phyloP scores from a whole-genome alignment of 2,329 filamentous ascomycete species.

The Curvularia lunata region DNA sequence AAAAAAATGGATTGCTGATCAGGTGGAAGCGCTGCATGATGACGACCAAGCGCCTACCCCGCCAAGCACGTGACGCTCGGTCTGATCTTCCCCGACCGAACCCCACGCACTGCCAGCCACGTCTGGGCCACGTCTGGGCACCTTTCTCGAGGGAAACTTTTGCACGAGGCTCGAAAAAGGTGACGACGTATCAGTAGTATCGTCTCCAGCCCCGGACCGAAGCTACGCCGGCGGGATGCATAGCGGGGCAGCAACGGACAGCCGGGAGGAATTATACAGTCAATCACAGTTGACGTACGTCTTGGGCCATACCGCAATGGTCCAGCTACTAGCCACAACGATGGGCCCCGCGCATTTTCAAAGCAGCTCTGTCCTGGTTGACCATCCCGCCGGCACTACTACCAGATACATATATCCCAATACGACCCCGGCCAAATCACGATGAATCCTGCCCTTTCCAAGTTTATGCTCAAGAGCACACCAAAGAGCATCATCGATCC shows the following conservation, averaged over 20 bases:
- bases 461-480: conserved; percentile 49
- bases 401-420: conserved; percentile 33
- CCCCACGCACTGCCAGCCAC: conserved; percentile 15
- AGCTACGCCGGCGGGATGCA: conserved; percentile 33
- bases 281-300: conserved; percentile 37
- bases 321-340: conserved; percentile 11
- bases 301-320: conserved; percentile 11
- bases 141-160: conserved; percentile 13
- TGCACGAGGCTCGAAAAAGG: conserved; percentile 13
- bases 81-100: conserved; percentile 26
- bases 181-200: conserved; percentile 20
- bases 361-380: conserved; percentile 3
- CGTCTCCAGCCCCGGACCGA: conserved; percentile 24
- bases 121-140: conserved; percentile 19
- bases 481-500: conserved; percentile 47
- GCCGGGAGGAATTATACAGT: conserved; percentile 45
- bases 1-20: conserved; percentile 20
- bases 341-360: conserved; percentile 17
- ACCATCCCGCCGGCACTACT: conserved; percentile 19
- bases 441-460: conserved; percentile 51
- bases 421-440: conserved; percentile 13
- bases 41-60: conserved; percentile 18
- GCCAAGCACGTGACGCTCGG: conserved; percentile 31
- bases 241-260: conserved; percentile 30
- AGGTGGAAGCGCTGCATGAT: conserved; percentile 27